Conservation (phyloP, 2,329 filamentous ascomycete genomes). For the Aspergillus viridinutans region DNA sequence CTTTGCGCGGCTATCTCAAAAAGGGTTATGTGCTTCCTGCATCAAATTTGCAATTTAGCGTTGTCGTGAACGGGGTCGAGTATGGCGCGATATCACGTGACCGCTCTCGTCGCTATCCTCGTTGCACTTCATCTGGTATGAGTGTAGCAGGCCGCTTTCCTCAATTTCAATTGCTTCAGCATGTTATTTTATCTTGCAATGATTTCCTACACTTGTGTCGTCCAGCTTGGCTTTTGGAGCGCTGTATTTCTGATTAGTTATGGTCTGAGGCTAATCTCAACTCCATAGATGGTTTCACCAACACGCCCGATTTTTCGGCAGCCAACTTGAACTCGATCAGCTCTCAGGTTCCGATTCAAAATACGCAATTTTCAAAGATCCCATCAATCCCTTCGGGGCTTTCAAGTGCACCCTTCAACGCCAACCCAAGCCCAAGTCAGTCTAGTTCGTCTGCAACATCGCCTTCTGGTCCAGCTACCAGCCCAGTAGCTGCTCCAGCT, state of each 20-base stretch:
- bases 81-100: constrained; percentile 38
- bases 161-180: neutral
- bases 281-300: constrained; percentile 28
- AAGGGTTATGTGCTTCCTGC: constrained; percentile 3
- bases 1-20: constrained; percentile 8
- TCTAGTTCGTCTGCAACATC: constrained; percentile 13
- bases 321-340: constrained; percentile 25
- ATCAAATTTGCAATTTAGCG: constrained; percentile 10
- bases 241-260: neutral
- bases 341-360: constrained; percentile 22
- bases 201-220: neutral
- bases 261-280: constrained; percentile 4
- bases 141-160: neutral
- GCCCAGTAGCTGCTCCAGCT: constrained; percentile 13
- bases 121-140: neutral
- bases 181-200: neutral
- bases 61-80: constrained; percentile 15
- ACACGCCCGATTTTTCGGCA: constrained; percentile 28
- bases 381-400: constrained; percentile 17
- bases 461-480: constrained; percentile 12
- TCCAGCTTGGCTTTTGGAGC: neutral
- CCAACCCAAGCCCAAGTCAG: constrained; percentile 13
- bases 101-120: neutral
- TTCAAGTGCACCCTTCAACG: constrained; percentile 5
- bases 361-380: constrained; percentile 19